A percentile compares a stretch with the other conserved stretches of the same genome.
These are phyloP conservation scores for Saccharomycopsis oosterbeekiorum DNA, from an alignment of 805 yeast genomes.

Conservation along the genomic window DNA sequence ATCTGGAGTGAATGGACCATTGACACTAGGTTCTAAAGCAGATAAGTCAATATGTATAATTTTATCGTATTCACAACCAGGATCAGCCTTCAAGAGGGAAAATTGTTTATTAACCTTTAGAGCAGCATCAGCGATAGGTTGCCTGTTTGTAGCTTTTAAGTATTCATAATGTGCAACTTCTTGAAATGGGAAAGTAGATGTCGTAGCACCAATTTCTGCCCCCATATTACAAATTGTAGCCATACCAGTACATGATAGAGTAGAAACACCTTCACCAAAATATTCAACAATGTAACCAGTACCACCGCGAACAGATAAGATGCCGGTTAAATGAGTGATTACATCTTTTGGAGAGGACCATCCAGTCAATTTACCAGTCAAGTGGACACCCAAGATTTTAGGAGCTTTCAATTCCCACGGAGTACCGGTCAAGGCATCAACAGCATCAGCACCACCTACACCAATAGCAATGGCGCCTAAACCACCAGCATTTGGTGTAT, in stretches of 20 bases:
- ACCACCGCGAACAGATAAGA: slow-evolving; percentile 95
- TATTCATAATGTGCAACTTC: slow-evolving; percentile 71
- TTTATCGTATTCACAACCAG: slow-evolving; percentile 90
- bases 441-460: slow-evolving; percentile 99
- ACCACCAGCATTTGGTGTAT: slow-evolving; percentile 98
- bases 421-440: slow-evolving; percentile 86
- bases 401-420: slow-evolving; percentile 99
- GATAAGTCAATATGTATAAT: slow-evolving; percentile 81
- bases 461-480: slow-evolving; percentile 96
- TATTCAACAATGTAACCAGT: slow-evolving; percentile 95
- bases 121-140: slow-evolving; percentile 77
- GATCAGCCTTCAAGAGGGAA: slow-evolving; percentile 73
- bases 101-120: slow-evolving; percentile 49
- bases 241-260: slow-evolving; percentile 97
- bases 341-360: slow-evolving; percentile 98
- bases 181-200: slow-evolving; percentile 96
- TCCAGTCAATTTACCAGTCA: slow-evolving; percentile 84
- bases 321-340: slow-evolving; percentile 86
- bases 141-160: slow-evolving; percentile 79
- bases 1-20: slow-evolving; percentile 98
- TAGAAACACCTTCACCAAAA: slow-evolving; percentile 89
- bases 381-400: slow-evolving; percentile 86
- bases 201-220: slow-evolving; percentile 98
- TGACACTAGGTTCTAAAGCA: slow-evolving; percentile 88
- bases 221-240: slow-evolving; percentile 99